These are phyloP conservation scores for Cucurbita maxima DNA, from an alignment of 306 rosid species.

Conservation along the genomic window DNA sequence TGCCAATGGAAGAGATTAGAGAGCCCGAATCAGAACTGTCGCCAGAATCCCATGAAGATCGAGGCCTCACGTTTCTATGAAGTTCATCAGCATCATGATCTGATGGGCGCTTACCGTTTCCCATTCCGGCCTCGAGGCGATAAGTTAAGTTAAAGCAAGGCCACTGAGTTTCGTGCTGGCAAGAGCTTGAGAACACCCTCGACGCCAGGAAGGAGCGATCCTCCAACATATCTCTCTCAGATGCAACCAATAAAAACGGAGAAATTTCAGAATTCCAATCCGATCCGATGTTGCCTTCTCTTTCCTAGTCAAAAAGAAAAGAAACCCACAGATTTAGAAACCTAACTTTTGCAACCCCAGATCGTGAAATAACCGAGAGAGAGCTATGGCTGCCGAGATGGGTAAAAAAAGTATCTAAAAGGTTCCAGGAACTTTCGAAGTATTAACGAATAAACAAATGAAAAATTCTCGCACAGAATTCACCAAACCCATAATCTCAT, in stretches of 20 bases:
- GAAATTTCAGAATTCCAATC: conserved; percentile 12
- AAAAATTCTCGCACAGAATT: background rate
- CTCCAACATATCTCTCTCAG: conserved; percentile 70
- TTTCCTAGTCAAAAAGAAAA: conserved; percentile 5
- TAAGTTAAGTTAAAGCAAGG: conserved; percentile 36
- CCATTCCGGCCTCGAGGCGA: conserved; percentile 31
- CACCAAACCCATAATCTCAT: background rate
- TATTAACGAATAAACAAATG: background rate
- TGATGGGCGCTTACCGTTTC: conserved; percentile 38
- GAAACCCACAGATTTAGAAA: conserved; percentile 15
- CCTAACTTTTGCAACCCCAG: background rate
- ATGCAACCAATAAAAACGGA: conserved; percentile 9
- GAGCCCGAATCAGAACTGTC: conserved; percentile 48
- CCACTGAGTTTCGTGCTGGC: conserved; percentile 54
- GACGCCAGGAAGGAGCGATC: conserved; percentile 46
- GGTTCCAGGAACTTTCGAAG: background rate
- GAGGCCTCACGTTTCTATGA: conserved; percentile 22
- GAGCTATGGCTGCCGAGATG: background rate
- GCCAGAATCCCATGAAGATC: conserved; percentile 20
- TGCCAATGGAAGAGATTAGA: conserved; percentile 37
- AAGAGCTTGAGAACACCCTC: conserved; percentile 57
- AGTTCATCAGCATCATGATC: conserved; percentile 29
- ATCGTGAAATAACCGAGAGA: background rate
- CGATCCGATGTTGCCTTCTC: conserved; percentile 22
- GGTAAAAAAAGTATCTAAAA: background rate